Percentiles rank a stretch among this genome's conserved stretches.
Conservation (phyloP, 768 basidiomycete genomes). For the Mycena leptocephala region DNA sequence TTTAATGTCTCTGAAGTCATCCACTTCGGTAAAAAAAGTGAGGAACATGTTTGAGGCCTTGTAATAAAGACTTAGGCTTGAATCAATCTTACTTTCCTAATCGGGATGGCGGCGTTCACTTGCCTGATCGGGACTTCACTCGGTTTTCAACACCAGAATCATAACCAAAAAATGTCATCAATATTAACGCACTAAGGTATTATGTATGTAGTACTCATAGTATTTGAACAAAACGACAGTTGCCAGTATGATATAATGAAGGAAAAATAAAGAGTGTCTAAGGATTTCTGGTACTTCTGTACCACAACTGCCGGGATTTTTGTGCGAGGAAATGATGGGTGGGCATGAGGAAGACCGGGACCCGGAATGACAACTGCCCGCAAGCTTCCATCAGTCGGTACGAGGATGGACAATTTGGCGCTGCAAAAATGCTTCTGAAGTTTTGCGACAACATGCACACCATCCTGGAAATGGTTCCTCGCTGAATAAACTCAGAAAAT, state of each 20-base stretch:
- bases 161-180: background rate
- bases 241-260: background rate
- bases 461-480: background rate
- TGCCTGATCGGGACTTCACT: background rate
- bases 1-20: background rate
- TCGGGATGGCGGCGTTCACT: background rate
- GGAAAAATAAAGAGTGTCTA: background rate
- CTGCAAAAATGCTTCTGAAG: background rate
- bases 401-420: background rate
- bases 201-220: background rate
- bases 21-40: background rate
- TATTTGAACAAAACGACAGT: background rate
- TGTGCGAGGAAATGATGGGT: background rate
- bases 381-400: background rate
- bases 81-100: background rate
- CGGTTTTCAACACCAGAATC: background rate
- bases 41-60: background rate
- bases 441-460: background rate
- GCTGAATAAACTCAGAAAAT: background rate
- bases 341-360: background rate
- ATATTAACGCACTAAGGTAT: background rate
- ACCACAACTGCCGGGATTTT: no score
- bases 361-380: background rate
- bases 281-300: background rate
- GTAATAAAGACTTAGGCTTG: background rate